Conservation (phyloP, 495 filamentous ascomycete genomes). For the Sphaerosporella brunnea region DNA sequence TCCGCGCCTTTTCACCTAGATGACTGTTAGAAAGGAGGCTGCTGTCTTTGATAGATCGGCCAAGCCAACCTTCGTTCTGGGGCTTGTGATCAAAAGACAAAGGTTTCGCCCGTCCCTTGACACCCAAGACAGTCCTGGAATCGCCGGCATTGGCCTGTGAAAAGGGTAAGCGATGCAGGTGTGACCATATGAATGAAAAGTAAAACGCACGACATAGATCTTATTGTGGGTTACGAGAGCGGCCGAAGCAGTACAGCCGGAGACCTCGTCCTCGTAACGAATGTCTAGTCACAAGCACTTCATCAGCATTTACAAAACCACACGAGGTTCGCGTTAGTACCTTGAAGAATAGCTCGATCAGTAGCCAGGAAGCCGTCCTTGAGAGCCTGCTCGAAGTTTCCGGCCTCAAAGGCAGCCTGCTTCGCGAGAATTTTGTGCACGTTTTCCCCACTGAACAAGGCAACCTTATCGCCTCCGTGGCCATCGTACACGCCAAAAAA, state of each 20-base stretch:
- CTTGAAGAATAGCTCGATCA: constrained; percentile 85
- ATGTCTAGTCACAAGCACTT: constrained; percentile 60
- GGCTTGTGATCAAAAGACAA: constrained; percentile 97
- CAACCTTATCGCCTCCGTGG: constrained; percentile 92
- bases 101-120: constrained; percentile 92
- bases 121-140: constrained; percentile 79
- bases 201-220: constrained; percentile 70
- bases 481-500: constrained; percentile 98
- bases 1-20: constrained; percentile 84
- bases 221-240: constrained; percentile 74
- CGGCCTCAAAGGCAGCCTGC: constrained; percentile 78
- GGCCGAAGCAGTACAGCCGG: constrained; percentile 88
- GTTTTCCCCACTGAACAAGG: constrained; percentile 77
- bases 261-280: constrained; percentile 92
- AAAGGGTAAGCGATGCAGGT: constrained; percentile 14
- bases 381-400: constrained; percentile 83
- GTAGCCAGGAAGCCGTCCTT: constrained; percentile 96
- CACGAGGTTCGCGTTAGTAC: constrained; percentile 31
- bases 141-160: constrained; percentile 85
- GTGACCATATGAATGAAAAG: constrained; percentile 16
- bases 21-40: constrained; percentile 6
- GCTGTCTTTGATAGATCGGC: neutral
- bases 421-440: constrained; percentile 87
- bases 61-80: constrained; percentile 70
- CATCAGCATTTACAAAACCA: constrained; percentile 14